phyloP scores from a whole-genome alignment of 257 asterid genomes.

The Jacaranda mimosifolia region DNA sequence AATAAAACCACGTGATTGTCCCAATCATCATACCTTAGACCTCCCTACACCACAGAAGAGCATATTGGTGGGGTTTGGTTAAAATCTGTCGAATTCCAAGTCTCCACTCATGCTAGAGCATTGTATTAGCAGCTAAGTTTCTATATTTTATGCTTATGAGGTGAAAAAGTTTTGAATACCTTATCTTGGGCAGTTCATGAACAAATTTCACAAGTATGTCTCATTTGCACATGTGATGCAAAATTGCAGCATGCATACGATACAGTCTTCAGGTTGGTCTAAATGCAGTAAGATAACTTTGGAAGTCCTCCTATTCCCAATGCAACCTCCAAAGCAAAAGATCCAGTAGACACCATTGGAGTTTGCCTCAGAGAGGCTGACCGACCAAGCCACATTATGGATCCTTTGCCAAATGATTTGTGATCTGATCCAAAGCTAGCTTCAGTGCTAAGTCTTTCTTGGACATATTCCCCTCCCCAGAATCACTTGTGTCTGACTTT shows the following conservation, averaged over 20 bases:
- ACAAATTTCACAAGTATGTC: background rate
- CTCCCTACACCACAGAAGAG: background rate
- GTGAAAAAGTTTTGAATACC: background rate
- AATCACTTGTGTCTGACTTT: constrained; percentile 75
- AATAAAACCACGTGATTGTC: background rate
- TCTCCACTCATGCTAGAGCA: background rate
- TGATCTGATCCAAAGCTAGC: constrained; percentile 88
- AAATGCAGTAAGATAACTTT: constrained; percentile 55
- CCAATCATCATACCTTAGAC: background rate
- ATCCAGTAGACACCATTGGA: constrained; percentile 93
- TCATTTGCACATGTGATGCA: too few species aligned
- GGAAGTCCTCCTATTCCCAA: constrained; percentile 96
- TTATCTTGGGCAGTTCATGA: background rate
- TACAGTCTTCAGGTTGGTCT: background rate
- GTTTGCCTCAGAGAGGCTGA: constrained; percentile 58
- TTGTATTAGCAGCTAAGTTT: background rate
- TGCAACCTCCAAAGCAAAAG: constrained; percentile 84
- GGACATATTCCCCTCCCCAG: constrained; percentile 90
- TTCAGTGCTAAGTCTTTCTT: constrained; percentile 92
- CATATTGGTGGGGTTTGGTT: background rate
- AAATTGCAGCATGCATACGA: background rate
- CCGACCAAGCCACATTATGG: constrained; percentile 99
- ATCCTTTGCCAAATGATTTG: constrained; percentile 88
- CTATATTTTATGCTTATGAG: background rate
- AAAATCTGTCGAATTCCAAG: background rate